These are phyloP conservation scores for Colletotrichum lindemuthianum DNA, from an alignment of 2,329 filamentous ascomycete genomes.

Conservation along the genomic window DNA sequence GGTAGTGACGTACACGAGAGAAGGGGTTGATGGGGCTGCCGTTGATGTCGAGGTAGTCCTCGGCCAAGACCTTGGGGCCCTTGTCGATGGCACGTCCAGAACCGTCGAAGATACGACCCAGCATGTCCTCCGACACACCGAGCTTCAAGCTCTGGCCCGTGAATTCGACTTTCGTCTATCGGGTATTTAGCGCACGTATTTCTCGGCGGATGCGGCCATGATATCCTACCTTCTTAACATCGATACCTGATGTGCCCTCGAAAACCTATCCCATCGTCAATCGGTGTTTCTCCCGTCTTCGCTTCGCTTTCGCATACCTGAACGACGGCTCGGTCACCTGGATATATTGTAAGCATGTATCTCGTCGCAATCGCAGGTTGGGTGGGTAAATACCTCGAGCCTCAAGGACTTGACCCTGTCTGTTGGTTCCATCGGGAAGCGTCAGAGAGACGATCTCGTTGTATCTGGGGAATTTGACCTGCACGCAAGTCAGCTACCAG, in stretches of 20 bases:
- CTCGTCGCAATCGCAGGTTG: constrained; percentile 34
- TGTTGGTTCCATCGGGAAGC: constrained; percentile 91
- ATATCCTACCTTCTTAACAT: constrained; percentile 91
- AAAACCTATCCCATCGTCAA: constrained; percentile 76
- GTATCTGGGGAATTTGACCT: constrained; percentile 98
- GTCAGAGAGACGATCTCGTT: constrained; percentile 98
- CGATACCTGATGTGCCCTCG: constrained; percentile 95
- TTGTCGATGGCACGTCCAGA: constrained; percentile 99
- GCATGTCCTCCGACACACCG: constrained; percentile 98
- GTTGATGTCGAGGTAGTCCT: constrained; percentile 99
- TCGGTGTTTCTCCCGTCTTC: constrained; percentile 24
- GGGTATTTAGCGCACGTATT: constrained; percentile 26
- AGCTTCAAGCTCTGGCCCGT: constrained; percentile 97
- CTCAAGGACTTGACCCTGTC: constrained; percentile 96
- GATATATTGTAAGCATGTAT: constrained; percentile 37
- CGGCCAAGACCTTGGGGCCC: constrained; percentile 95
- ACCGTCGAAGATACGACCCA: constrained; percentile 98
- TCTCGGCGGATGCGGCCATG: constrained; percentile 18
- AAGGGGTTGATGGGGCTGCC: constrained; percentile 98
- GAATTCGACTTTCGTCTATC: constrained; percentile 94
- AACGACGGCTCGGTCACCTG: constrained; percentile 92
- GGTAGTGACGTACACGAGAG: constrained; percentile 75
- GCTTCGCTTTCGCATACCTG: constrained; percentile 70
- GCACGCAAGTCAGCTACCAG: constrained; percentile 27
- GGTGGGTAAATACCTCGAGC: constrained; percentile 78